Base-by-base conservation (phyloP, 345 rosid species). In the Raphanus raphanistrum region DNA sequence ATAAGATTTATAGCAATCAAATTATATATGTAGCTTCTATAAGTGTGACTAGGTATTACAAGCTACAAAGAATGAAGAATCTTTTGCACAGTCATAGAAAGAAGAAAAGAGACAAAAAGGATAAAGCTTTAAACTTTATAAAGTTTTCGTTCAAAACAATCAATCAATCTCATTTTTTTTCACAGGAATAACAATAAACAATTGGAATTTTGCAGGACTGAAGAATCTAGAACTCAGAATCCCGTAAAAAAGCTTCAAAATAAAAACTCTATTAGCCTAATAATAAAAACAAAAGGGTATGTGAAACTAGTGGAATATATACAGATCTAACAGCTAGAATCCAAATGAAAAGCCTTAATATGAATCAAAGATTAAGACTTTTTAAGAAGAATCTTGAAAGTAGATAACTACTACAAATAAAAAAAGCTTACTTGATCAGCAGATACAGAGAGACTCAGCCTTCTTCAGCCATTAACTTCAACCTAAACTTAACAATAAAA, bases 51-150 rank as follows among this genome's bases (percentile, higher is more conserved):
- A 50, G 45, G 11, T 26, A 36, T 26, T 57, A 10, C 29, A 57
- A 57, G 25, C 61, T 52, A 70, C 73, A 63, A 52, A 73, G 74
- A 71, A 74, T 74, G 80, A 64, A 79, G 83, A 79, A 84, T 75
- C 80, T 84, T 57, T 71, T 36, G 71, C 75, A 70, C 66, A 72
- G 85, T 73, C 82, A 68, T 78, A 76, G 59, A 68, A 48, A 55
- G 26, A 35, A 60, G 78, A 81, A 79, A 81, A 84, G 62, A 75
- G 76, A 80, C 72, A 75, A 86, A 86, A 82, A 86, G 76, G 68
- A 35, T 75, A 78, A 86, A 79, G 80, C 78, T 77, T 82, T 79
- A 3, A 81, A 77, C 84, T 83, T 87, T 81, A 50, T 62, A 87
- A 86, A 85, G 88, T 77, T 85, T 70, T 83, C 68, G 35, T 73